These are phyloP conservation scores for Geotrichum restrictum DNA, from an alignment of 1,139 yeast species.

Conservation along the genomic window DNA sequence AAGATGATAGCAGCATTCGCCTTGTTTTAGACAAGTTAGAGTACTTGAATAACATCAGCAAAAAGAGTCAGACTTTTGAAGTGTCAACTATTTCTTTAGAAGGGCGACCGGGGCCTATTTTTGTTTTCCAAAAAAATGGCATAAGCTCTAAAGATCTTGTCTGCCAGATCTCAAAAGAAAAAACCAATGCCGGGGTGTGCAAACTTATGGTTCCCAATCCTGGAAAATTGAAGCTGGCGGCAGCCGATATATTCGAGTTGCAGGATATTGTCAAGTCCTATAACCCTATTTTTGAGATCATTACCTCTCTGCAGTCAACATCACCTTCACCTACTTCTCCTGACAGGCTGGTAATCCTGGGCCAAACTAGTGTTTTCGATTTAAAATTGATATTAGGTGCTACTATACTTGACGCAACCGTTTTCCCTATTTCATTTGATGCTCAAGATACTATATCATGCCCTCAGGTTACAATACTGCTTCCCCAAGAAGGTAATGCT, in stretches of 20 bases:
- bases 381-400: slow-evolving; percentile 21
- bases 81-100: background rate
- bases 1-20: slow-evolving; percentile 11
- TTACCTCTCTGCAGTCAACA: slow-evolving; percentile 2
- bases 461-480: slow-evolving; percentile 6
- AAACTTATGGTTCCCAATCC: slow-evolving; percentile 27
- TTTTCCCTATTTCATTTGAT: slow-evolving; percentile 28
- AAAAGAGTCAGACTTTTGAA: background rate
- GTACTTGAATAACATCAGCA: background rate
- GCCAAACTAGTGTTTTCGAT: slow-evolving; percentile 26
- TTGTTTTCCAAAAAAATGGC: slow-evolving; percentile 3
- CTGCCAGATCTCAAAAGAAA: slow-evolving; percentile 4
- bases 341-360: slow-evolving; percentile 4
- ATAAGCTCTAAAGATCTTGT: slow-evolving; percentile 11
- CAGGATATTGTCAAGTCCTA: slow-evolving; percentile 11
- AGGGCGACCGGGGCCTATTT: background rate
- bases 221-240: slow-evolving; percentile 19
- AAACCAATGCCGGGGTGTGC: background rate
- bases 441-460: slow-evolving; percentile 6
- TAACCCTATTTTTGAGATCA: slow-evolving; percentile 5
- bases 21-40: slow-evolving; percentile 17
- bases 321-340: background rate
- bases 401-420: slow-evolving; percentile 19
- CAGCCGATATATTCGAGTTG: slow-evolving; percentile 23
- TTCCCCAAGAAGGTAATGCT: slow-evolving; percentile 4